A percentile compares a stretch with the other conserved stretches of the same genome.
phyloP scores from a whole-genome alignment of 2,329 filamentous ascomycete genomes.

The Phaeosphaeria sp. region DNA sequence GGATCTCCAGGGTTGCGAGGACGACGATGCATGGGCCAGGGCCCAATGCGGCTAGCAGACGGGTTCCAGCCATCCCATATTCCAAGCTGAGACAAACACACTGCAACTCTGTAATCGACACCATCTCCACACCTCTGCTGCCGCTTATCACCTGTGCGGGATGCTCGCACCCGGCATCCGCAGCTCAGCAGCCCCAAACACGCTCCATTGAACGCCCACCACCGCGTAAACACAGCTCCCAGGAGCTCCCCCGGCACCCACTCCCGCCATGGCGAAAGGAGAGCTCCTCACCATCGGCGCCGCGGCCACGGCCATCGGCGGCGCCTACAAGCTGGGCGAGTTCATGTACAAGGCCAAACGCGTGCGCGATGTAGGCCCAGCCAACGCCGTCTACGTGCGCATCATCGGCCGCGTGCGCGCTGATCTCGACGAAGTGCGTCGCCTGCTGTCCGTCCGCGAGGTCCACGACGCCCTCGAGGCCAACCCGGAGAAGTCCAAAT shows the following conservation, averaged over 20 bases:
- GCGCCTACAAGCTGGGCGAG: constrained; percentile 48
- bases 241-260: constrained; percentile 13
- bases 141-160: constrained; percentile 33
- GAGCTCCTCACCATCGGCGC: constrained; percentile 42
- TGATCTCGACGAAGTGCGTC: constrained; percentile 48
- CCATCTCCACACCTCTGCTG: constrained; percentile 19
- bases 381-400: constrained; percentile 49
- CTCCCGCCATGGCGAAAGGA: constrained; percentile 39
- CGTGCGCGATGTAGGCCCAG: constrained; percentile 44
- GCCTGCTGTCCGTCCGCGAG: constrained; percentile 45
- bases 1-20: not conserved
- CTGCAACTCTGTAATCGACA: constrained; percentile 8
- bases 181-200: constrained; percentile 32
- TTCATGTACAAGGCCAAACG: constrained; percentile 46
- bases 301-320: constrained; percentile 42
- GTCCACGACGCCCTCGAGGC: constrained; percentile 46
- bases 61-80: constrained; percentile 5
- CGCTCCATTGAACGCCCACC: constrained; percentile 25
- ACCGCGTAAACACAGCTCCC: constrained; percentile 16
- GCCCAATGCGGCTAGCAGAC: constrained; percentile 1
- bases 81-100: not conserved
- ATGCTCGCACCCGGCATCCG: constrained; percentile 40
- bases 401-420: constrained; percentile 45
- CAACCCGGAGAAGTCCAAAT: constrained; percentile 46
- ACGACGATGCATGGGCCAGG: not conserved